Evolutionary conservation across 2,329 filamentous ascomycete species (phyloP).

Genomic region (Grosmannia clavigera): DNA sequence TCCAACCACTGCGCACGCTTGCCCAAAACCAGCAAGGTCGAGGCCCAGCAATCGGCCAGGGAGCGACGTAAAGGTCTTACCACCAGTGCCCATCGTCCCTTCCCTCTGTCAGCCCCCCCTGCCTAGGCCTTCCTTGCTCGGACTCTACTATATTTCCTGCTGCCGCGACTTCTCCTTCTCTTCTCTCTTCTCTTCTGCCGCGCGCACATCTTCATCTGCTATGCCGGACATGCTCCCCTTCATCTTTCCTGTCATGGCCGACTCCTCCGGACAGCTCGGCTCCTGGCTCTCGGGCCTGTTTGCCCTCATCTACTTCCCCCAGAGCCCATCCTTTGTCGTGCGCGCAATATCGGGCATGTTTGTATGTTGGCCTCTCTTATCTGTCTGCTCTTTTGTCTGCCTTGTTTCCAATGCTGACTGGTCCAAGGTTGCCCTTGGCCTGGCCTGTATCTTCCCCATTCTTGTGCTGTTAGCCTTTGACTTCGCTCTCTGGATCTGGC

Average conservation of each 20-base stretch:
- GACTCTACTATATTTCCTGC: not conserved
- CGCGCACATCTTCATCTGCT: not conserved
- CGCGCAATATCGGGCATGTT: conserved; percentile 13
- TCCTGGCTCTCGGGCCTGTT: conserved; percentile 7
- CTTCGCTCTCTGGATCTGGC: conserved; percentile 39
- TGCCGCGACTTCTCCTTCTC: not conserved
- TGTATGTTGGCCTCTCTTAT: conserved; percentile 4
- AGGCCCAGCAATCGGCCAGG: not conserved
- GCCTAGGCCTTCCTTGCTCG: not conserved
- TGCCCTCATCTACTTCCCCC: conserved; percentile 9
- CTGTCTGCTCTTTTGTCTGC: not conserved
- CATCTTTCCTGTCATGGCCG: conserved; percentile 4
- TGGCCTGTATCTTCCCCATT: conserved; percentile 34
- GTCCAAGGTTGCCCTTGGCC: conserved; percentile 28
- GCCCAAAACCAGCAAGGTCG: not conserved
- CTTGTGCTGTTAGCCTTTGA: conserved; percentile 37
- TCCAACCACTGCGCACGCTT: not conserved
- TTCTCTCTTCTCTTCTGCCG: not conserved
- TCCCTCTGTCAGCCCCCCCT: not conserved
- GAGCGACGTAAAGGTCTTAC: not conserved
- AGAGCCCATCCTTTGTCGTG: conserved; percentile 5
- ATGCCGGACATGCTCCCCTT: not conserved
- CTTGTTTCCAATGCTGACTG: not conserved
- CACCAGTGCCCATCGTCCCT: not conserved
- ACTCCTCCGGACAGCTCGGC: conserved; percentile 2